phyloP scores from a whole-genome alignment of 1,139 yeast genomes.

The Geotrichum bryndzae region DNA sequence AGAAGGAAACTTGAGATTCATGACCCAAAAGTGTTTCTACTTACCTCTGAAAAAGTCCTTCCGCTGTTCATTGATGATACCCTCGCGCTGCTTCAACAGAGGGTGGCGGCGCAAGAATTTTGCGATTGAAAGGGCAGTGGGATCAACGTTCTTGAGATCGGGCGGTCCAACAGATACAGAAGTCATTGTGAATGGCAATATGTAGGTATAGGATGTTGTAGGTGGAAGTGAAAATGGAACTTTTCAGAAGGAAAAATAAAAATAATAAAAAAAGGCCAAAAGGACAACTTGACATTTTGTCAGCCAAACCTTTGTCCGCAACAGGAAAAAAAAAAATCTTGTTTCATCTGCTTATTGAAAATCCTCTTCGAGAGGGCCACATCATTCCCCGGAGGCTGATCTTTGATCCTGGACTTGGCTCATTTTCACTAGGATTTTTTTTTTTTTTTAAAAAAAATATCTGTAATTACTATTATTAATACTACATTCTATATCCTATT shows the following conservation, averaged over 20 bases:
- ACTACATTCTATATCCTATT: background rate
- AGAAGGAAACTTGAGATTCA: background rate
- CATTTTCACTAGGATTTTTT: no score
- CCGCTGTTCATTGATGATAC: slow-evolving; percentile 61
- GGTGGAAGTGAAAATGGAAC: slow-evolving; percentile 1
- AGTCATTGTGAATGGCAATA: slow-evolving; percentile 17
- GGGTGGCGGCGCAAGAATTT: slow-evolving; percentile 60
- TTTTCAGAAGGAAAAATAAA: background rate
- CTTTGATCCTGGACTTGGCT: background rate
- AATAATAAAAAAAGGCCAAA: slow-evolving; percentile 1
- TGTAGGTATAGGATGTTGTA: slow-evolving; percentile 1
- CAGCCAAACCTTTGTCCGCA: background rate
- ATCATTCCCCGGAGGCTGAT: background rate
- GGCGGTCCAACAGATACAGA: slow-evolving; percentile 34
- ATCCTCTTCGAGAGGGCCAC: background rate
- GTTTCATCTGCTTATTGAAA: background rate
- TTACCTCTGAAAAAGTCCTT: slow-evolving; percentile 72
- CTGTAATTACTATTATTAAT: background rate
- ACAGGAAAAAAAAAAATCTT: background rate
- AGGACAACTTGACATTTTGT: slow-evolving; percentile 12
- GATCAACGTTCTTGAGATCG: slow-evolving; percentile 33
- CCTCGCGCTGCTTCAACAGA: slow-evolving; percentile 70
- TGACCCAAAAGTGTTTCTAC: background rate
- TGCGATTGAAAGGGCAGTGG: slow-evolving; percentile 58
- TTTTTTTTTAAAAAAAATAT: background rate